Evolutionary conservation across 2,329 filamentous ascomycete genomes (phyloP).

Genomic region (Penicillium paneum): DNA sequence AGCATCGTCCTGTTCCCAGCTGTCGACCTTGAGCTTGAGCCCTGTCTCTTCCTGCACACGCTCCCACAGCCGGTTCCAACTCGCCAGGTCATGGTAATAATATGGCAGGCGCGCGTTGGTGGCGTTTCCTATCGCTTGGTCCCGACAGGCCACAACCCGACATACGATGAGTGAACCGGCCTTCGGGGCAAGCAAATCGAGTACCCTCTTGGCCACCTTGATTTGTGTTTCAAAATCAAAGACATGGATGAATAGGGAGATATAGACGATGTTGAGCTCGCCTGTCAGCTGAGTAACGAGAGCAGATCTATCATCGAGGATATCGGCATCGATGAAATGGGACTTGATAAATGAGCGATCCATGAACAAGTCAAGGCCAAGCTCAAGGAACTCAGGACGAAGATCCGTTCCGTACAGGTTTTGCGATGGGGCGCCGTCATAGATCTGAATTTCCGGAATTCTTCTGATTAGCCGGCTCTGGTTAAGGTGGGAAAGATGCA

Average conservation of each 20-base stretch:
- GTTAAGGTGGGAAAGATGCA: too few relatives aligned
- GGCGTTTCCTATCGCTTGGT: neutral
- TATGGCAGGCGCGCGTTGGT: conserved; percentile 1
- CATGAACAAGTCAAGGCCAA: conserved; percentile 64
- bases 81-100: conserved; percentile 8
- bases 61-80: conserved; percentile 6
- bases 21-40: neutral
- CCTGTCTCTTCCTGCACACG: neutral
- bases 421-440: conserved; percentile 49
- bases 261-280: conserved; percentile 41
- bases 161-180: conserved; percentile 1
- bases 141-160: conserved; percentile 1
- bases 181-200: neutral
- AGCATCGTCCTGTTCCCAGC: conserved; percentile 6
- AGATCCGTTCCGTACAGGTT: conserved; percentile 53
- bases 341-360: conserved; percentile 42
- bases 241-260: conserved; percentile 43
- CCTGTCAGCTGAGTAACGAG: conserved; percentile 26
- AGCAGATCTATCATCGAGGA: conserved; percentile 32
- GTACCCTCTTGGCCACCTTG: neutral
- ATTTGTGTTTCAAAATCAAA: conserved; percentile 32
- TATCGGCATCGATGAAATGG: conserved; percentile 43
- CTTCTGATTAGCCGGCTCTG: neutral
- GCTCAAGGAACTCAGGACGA: conserved; percentile 50
- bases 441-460: conserved; percentile 6